These are phyloP conservation scores for Coix lacrymajobi DNA, from an alignment of 176 grass and related monocot species.

Conservation along the genomic window DNA sequence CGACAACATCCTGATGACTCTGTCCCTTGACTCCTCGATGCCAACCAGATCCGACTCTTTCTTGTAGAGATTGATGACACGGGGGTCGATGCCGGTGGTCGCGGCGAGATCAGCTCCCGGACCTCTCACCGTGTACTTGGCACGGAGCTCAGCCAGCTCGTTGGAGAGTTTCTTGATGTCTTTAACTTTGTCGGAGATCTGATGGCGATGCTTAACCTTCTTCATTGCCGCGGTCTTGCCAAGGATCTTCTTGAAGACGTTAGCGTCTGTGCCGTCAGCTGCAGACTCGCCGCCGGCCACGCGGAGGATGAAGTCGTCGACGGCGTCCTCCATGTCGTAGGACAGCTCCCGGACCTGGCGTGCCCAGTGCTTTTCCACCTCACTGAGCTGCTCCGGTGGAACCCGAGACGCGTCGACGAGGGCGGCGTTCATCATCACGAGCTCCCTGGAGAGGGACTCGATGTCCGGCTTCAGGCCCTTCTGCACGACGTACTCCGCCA, in stretches of 20 bases:
- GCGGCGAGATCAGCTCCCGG: accelerated
- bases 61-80: neutral
- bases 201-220: neutral
- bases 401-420: neutral
- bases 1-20: neutral
- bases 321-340: neutral
- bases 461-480: neutral
- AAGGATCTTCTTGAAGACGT: neutral
- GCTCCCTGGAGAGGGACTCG: neutral
- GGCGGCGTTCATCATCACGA: neutral
- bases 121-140: neutral
- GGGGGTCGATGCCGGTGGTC: neutral
- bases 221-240: neutral
- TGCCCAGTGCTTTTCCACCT: neutral
- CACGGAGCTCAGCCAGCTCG: neutral
- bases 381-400: neutral
- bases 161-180: neutral
- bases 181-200: neutral
- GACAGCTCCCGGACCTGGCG: neutral
- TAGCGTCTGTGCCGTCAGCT: accelerated
- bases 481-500: neutral
- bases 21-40: neutral
- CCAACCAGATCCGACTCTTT: neutral
- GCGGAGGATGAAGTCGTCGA: neutral
- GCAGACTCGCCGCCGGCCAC: neutral